Evolutionary conservation across 176 grass and related monocot species (phyloP).

Genomic region (Otatea glauca): DNA sequence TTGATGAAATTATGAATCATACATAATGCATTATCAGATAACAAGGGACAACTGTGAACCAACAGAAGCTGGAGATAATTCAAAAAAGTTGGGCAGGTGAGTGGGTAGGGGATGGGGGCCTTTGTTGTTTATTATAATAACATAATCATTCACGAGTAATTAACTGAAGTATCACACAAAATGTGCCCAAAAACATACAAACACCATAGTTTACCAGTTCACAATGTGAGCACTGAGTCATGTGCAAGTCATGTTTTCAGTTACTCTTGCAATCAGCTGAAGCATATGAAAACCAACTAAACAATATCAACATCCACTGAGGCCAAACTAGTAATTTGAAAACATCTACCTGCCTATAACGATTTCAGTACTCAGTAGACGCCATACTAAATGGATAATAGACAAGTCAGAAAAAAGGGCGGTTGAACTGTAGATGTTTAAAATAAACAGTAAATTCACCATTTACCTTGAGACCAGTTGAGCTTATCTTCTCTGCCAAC

Average conservation of each 20-base stretch:
- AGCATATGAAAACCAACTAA: constrained; percentile 9
- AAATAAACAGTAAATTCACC: constrained; percentile 7
- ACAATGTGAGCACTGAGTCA: not conserved
- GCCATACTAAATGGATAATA: not conserved
- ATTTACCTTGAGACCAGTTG: constrained; percentile 92
- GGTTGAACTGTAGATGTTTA: not conserved
- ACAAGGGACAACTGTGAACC: not conserved
- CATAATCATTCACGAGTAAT: not conserved
- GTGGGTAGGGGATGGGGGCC: not conserved
- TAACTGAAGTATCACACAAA: not conserved
- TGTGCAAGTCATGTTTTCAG: not conserved
- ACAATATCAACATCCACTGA: not conserved
- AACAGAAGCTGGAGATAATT: not conserved
- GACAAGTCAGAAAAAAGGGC: not conserved
- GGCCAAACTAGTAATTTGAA: not conserved
- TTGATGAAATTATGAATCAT: constrained; percentile 4
- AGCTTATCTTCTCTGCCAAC: constrained; percentile 97
- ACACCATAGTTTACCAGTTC: not conserved
- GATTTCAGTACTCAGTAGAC: not conserved
- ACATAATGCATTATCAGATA: constrained; percentile 9
- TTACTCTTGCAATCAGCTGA: constrained; percentile 12
- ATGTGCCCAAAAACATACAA: not conserved
- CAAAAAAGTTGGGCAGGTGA: not conserved
- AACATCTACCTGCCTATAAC: not conserved
- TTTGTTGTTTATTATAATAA: not conserved